Evolutionary conservation across 305 asterid species (phyloP).

Genomic region (Fraxinus ornus): DNA sequence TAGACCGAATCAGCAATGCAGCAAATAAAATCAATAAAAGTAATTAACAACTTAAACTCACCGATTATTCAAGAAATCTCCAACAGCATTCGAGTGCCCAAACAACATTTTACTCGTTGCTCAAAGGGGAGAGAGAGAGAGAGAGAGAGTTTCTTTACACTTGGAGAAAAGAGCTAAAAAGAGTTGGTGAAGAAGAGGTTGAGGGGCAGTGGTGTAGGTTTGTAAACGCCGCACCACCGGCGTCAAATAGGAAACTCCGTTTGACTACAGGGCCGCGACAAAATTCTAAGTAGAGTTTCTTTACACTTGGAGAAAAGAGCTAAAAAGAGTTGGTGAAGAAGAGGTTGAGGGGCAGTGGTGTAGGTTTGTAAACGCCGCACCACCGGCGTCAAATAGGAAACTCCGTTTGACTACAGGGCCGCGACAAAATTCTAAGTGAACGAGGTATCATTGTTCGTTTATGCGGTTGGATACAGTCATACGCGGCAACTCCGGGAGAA

Average conservation of each 20-base stretch:
- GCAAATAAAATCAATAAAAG: too few relatives aligned
- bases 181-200: background rate
- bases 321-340: background rate
- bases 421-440: constrained; percentile 12
- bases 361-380: constrained; percentile 40
- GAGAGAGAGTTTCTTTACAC: too few relatives aligned
- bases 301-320: background rate
- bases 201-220: constrained; percentile 27
- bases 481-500: constrained; percentile 11
- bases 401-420: constrained; percentile 17
- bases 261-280: constrained; percentile 14
- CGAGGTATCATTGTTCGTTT: constrained; percentile 23
- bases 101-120: constrained; percentile 8
- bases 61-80: constrained; percentile 19
- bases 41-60: constrained; percentile 16
- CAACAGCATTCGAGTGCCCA: constrained; percentile 17
- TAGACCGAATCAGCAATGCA: too few relatives aligned
- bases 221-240: constrained; percentile 40
- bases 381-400: constrained; percentile 30
- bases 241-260: constrained; percentile 23
- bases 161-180: constrained; percentile 1
- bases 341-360: constrained; percentile 14
- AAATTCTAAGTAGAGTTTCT: constrained; percentile 1
- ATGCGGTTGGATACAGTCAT: constrained; percentile 19
- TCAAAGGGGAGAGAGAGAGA: too few relatives aligned